These are phyloP conservation scores for Cicer chorassanicum DNA, from an alignment of 306 rosid species.

Conservation along the genomic window DNA sequence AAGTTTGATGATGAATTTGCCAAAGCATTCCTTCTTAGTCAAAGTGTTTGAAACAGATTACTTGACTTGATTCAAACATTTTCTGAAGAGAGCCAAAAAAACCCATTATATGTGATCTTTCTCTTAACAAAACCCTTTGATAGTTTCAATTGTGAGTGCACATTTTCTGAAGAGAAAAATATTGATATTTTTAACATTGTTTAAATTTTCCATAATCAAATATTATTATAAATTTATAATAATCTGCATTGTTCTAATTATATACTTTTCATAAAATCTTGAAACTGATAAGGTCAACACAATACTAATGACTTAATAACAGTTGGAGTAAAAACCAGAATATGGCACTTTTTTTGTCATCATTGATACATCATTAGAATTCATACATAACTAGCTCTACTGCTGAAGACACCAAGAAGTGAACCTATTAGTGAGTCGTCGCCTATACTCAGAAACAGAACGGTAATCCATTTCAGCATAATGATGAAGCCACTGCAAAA, in stretches of 20 bases:
- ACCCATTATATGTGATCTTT: not conserved
- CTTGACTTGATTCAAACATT: slow-evolving; percentile 3
- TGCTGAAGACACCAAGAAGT: slow-evolving; percentile 7
- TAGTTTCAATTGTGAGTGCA: not conserved
- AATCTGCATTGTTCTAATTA: not conserved
- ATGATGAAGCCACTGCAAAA: slow-evolving; percentile 27
- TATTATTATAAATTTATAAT: not conserved
- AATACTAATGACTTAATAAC: slow-evolving; percentile 13
- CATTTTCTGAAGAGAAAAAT: not conserved
- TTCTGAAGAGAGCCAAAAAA: slow-evolving; percentile 1
- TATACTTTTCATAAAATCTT: slow-evolving; percentile 24
- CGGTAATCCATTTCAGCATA: slow-evolving; percentile 21
- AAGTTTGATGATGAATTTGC: slow-evolving; percentile 2
- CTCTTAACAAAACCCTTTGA: slow-evolving; percentile 21
- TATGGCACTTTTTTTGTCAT: not conserved
- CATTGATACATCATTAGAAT: slow-evolving; percentile 13
- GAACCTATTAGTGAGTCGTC: not conserved
- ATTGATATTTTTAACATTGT: not conserved
- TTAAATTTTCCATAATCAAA: slow-evolving; percentile 6
- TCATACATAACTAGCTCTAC: not conserved
- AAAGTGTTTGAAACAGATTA: slow-evolving; percentile 26
- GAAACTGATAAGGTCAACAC: slow-evolving; percentile 12
- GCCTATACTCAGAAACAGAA: slow-evolving; percentile 3
- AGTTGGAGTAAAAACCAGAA: not conserved
- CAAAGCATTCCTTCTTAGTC: slow-evolving; percentile 21